These are phyloP conservation scores for Penstemon newberryi DNA, from an alignment of 257 asterid genomes.

Conservation along the genomic window DNA sequence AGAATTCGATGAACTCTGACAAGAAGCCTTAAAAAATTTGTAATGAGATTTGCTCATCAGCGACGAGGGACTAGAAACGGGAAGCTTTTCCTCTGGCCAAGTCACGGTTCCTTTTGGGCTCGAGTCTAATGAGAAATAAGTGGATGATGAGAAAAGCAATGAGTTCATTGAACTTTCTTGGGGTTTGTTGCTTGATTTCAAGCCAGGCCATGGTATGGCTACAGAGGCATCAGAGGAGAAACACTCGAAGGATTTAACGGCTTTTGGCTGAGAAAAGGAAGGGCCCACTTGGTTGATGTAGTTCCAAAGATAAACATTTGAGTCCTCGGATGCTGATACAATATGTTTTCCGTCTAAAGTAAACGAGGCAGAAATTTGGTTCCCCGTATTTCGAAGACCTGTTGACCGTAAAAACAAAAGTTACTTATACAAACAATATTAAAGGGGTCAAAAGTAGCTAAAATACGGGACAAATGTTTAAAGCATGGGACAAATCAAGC, in stretches of 20 bases:
- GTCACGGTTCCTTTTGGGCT: conserved; percentile 77
- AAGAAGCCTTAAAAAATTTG: conserved; percentile 66
- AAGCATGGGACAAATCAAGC: background rate
- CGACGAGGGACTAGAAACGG: conserved; percentile 38
- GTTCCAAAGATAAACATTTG: conserved; percentile 76
- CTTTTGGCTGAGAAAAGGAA: conserved; percentile 43
- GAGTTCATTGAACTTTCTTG: conserved; percentile 28
- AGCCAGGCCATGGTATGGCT: conserved; percentile 86
- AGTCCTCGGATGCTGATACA: conserved; percentile 77
- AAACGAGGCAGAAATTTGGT: conserved; percentile 62
- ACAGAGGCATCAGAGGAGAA: conserved; percentile 69
- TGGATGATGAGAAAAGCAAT: conserved; percentile 53
- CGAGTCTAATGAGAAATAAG: conserved; percentile 60
- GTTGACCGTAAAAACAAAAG: conserved; percentile 7
- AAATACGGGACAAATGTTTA: background rate
- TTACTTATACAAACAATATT: background rate
- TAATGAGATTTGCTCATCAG: conserved; percentile 63
- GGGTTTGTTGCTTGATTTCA: conserved; percentile 32
- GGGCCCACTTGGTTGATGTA: conserved; percentile 28
- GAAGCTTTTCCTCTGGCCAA: conserved; percentile 99
- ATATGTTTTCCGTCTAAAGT: conserved; percentile 74
- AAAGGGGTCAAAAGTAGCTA: background rate
- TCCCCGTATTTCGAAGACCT: conserved; percentile 70
- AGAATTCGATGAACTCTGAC: conserved; percentile 60
- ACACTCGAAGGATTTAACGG: conserved; percentile 57